Conservation (phyloP, 768 basidiomycete species). For the Tylopilus felleus region DNA sequence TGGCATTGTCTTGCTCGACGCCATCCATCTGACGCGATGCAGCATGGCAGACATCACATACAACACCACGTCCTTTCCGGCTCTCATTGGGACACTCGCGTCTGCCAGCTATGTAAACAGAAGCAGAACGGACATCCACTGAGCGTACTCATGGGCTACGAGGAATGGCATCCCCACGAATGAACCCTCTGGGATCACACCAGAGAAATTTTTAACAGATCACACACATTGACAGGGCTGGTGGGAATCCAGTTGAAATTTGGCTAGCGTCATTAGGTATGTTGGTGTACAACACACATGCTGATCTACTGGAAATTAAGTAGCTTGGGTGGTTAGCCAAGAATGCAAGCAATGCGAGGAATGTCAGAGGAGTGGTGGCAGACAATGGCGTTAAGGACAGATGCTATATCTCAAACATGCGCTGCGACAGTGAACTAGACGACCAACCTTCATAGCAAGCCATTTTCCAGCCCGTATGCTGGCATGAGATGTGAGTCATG, state of each 20-base stretch:
- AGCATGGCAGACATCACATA: slow-evolving; percentile 95
- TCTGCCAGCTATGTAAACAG: slow-evolving; percentile 31
- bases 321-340: too few species aligned
- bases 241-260: slow-evolving; percentile 64
- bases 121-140: slow-evolving; percentile 33
- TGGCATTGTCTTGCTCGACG: slow-evolving; percentile 3
- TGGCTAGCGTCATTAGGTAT: slow-evolving; percentile 60
- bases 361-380: too few species aligned
- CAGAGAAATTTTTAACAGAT: slow-evolving; percentile 51
- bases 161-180: slow-evolving; percentile 79
- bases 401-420: too few species aligned
- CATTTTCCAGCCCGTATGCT: too few species aligned
- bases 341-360: too few species aligned
- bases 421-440: too few species aligned
- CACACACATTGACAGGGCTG: slow-evolving; percentile 54
- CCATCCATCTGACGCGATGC: not conserved
- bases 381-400: too few species aligned
- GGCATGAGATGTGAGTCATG: too few species aligned
- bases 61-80: slow-evolving; percentile 81
- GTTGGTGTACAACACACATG: too few species aligned
- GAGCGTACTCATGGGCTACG: slow-evolving; percentile 74
- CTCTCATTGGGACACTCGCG: slow-evolving; percentile 64
- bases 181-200: slow-evolving; percentile 69
- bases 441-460: too few species aligned
- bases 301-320: too few species aligned